Percentiles rank a stretch among this genome's conserved stretches.
These are phyloP conservation scores for Saturnispora kantuleensis DNA, from an alignment of 805 yeast species.

Conservation along the genomic window DNA sequence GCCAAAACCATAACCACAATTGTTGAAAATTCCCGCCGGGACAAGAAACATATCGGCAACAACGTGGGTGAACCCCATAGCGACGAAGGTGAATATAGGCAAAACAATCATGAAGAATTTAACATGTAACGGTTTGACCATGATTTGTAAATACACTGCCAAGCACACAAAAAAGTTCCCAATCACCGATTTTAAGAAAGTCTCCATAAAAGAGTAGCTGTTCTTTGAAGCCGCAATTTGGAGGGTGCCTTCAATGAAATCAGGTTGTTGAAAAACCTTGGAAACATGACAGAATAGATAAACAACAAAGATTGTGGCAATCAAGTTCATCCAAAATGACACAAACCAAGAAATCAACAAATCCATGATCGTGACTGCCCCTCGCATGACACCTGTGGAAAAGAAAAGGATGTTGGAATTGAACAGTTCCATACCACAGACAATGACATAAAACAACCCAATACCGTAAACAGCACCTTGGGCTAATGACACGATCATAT, in stretches of 20 bases:
- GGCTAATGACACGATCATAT: conserved; percentile 43
- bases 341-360: conserved; percentile 54
- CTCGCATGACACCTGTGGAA: conserved; percentile 56
- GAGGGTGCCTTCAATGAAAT: conserved; percentile 39
- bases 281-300: conserved; percentile 54
- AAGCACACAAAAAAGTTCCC: conserved; percentile 72
- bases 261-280: conserved; percentile 33
- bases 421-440: conserved; percentile 66
- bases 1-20: conserved; percentile 55
- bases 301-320: conserved; percentile 53
- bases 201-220: conserved; percentile 43
- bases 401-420: conserved; percentile 68
- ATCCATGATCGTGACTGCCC: conserved; percentile 61
- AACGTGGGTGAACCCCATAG: conserved; percentile 68
- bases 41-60: conserved; percentile 75
- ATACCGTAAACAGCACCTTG: conserved; percentile 61
- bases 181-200: conserved; percentile 59
- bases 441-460: conserved; percentile 65
- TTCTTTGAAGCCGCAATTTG: conserved; percentile 36
- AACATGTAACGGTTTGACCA: conserved; percentile 75
- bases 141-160: conserved; percentile 66
- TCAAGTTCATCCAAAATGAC: conserved; percentile 60
- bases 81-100: conserved; percentile 72
- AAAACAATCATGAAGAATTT: conserved; percentile 51
- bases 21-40: conserved; percentile 58